Evolutionary conservation across 805 yeast genomes (phyloP).

Genomic region (Zygotorulaspora sp.): DNA sequence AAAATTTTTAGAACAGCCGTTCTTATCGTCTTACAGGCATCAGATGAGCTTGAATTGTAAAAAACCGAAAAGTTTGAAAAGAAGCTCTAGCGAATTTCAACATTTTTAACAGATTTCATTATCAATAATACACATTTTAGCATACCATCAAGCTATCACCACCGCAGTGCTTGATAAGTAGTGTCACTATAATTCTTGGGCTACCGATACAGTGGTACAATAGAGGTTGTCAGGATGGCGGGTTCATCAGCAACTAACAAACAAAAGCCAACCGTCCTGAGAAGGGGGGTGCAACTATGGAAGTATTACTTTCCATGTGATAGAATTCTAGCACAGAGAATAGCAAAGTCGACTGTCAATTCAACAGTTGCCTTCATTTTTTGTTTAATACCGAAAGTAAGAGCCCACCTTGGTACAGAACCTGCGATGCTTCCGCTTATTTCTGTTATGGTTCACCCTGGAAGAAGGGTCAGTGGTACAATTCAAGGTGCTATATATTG

Average conservation of each 20-base stretch:
- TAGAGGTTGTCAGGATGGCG: background rate
- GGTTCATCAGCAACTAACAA: background rate
- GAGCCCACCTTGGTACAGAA: slow-evolving; percentile 37
- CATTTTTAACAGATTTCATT: too few species aligned
- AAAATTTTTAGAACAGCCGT: slow-evolving; percentile 1
- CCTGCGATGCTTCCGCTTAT: slow-evolving; percentile 44
- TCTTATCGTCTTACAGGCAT: too few species aligned
- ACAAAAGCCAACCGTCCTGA: background rate
- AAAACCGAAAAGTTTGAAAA: background rate
- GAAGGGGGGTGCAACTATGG: slow-evolving; percentile 9
- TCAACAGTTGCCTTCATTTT: slow-evolving; percentile 42
- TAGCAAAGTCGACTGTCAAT: slow-evolving; percentile 38
- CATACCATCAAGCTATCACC: too few species aligned
- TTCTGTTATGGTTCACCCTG: slow-evolving; percentile 48
- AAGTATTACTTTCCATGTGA: slow-evolving; percentile 31
- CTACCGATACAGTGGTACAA: too few species aligned
- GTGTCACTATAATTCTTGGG: too few species aligned
- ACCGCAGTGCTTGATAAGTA: too few species aligned
- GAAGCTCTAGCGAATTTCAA: background rate
- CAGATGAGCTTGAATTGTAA: too few species aligned
- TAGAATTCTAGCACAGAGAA: slow-evolving; percentile 36
- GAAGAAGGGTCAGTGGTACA: slow-evolving; percentile 46
- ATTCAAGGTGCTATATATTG: slow-evolving; percentile 42
- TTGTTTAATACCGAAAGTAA: slow-evolving; percentile 38
- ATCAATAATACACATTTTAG: too few species aligned